Percentiles rank a stretch among this genome's conserved stretches.
Evolutionary conservation across 768 basidiomycete species (phyloP).

Genomic region (Dioszegia crocea): DNA sequence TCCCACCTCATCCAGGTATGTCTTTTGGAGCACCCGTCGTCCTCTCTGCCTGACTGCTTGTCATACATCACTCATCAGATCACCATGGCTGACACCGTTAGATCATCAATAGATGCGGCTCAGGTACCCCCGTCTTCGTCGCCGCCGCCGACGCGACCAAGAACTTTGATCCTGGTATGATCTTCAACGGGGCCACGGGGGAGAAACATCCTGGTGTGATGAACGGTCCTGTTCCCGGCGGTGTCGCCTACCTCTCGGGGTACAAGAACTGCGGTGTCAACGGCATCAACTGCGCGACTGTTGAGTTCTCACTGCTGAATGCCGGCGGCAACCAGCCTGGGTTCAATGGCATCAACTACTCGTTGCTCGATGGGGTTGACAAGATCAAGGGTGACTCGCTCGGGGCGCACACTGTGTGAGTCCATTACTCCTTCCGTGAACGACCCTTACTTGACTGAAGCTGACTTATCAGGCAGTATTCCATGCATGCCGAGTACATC

Average conservation of each 20-base stretch:
- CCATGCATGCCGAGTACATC: conserved; percentile 3
- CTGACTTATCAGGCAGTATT: conserved; percentile 1
- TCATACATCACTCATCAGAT: background rate
- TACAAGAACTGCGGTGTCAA: conserved; percentile 6
- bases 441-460: background rate
- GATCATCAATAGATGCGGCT: conserved; percentile 26
- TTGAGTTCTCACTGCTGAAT: conserved; percentile 20
- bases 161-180: no score
- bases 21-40: no score
- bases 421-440: background rate
- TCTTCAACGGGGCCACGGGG: no score
- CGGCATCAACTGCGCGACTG: conserved; percentile 24
- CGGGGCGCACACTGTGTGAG: conserved; percentile 24
- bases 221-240: conserved; percentile 16
- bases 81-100: background rate
- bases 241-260: conserved; percentile 17
- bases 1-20: conserved; percentile 1
- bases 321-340: background rate
- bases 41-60: background rate
- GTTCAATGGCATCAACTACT: conserved; percentile 21
- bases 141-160: background rate
- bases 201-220: conserved; percentile 11
- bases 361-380: conserved; percentile 11
- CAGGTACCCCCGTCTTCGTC: conserved; percentile 18
- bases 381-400: background rate